Percentiles rank a stretch among this genome's conserved stretches.
These are phyloP conservation scores for Cornus controversa DNA, from an alignment of 148 eudicot genomes.

Conservation along the genomic window DNA sequence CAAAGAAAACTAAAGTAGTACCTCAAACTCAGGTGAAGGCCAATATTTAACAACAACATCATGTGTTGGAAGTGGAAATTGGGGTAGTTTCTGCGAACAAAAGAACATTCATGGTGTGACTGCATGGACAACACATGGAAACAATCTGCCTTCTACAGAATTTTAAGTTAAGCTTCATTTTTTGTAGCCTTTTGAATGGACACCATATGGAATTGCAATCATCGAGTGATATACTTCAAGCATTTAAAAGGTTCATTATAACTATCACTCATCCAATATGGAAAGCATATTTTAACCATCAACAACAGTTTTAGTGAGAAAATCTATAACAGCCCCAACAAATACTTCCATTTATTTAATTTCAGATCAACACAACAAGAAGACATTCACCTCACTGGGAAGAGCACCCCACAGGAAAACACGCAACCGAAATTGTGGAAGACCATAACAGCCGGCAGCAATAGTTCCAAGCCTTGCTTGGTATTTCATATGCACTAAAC, in stretches of 20 bases:
- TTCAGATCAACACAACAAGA: neutral
- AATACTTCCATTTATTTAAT: neutral
- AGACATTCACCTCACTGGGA: constrained; percentile 59
- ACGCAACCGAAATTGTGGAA: constrained; percentile 91
- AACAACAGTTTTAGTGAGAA: neutral
- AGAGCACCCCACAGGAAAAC: constrained; percentile 96
- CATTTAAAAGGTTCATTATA: neutral
- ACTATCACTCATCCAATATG: neutral
- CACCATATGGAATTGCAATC: neutral
- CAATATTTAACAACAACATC: constrained; percentile 71
- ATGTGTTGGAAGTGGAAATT: constrained; percentile 93
- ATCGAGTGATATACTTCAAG: neutral
- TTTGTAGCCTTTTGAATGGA: neutral
- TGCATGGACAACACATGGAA: neutral
- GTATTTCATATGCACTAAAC: constrained; percentile 79
- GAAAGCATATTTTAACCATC: neutral
- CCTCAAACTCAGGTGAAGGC: constrained; percentile 88
- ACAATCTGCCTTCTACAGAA: neutral
- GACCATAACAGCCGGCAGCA: constrained; percentile 95
- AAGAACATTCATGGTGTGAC: constrained; percentile 2
- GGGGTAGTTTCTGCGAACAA: constrained; percentile 65
- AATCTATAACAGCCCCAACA: neutral
- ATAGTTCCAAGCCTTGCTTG: constrained; percentile 86
- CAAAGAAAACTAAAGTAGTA: constrained; percentile 19
- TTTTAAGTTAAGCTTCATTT: neutral